Conservation (phyloP, 768 basidiomycete genomes). For the Bullera alba region DNA sequence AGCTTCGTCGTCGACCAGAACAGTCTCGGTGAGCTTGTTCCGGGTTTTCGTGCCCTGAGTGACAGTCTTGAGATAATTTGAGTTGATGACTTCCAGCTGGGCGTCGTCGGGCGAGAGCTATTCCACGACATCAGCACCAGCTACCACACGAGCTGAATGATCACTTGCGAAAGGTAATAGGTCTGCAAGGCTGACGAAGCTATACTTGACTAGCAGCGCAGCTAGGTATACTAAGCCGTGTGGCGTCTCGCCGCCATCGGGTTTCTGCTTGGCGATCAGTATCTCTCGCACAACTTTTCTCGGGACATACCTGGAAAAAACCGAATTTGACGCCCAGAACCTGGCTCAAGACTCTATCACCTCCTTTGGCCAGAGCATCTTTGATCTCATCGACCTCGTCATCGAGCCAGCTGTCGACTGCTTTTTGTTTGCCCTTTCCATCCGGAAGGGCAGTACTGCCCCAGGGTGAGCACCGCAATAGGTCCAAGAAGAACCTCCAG, state of each 20-base stretch:
- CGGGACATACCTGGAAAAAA: conserved; percentile 66
- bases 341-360: conserved; percentile 53
- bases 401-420: conserved; percentile 26
- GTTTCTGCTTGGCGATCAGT: conserved; percentile 45
- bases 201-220: conserved; percentile 82
- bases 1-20: conserved; percentile 51
- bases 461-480: conserved; percentile 86
- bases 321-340: conserved; percentile 97
- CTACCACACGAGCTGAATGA: neutral
- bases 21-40: conserved; percentile 34
- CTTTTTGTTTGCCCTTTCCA: conserved; percentile 38
- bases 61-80: conserved; percentile 54
- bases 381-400: conserved; percentile 29
- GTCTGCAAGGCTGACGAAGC: conserved; percentile 77
- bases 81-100: conserved; percentile 62
- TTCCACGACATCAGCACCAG: neutral
- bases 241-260: conserved; percentile 61
- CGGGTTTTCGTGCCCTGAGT: conserved; percentile 23
- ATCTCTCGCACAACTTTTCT: neutral
- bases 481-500: conserved; percentile 77
- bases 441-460: conserved; percentile 28
- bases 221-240: conserved; percentile 71
- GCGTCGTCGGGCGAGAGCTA: conserved; percentile 69
- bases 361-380: conserved; percentile 39
- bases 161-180: conserved; percentile 75